Base-by-base conservation (phyloP, 257 asterid species). In the Lantana camara region DNA sequence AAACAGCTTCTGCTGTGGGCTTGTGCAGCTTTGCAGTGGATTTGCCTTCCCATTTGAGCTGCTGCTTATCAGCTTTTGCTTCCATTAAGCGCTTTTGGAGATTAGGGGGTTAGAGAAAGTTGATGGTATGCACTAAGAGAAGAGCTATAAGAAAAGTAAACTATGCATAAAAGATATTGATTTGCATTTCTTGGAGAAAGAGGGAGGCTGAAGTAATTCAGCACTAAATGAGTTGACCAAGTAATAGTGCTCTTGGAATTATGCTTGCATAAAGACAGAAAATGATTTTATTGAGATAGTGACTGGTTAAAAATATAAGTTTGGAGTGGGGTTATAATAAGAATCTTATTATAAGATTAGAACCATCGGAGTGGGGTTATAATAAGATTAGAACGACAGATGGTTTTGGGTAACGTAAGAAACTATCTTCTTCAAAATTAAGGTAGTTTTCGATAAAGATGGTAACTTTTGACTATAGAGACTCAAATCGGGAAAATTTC, bases 41-140 rank as follows among this genome's bases (percentile, higher is more conserved):
- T 71, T 78, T 85, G 73, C 95, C 95, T 73, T 79, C 79, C 97
- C 97, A 90, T 70, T 80, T 77, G 23, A 24, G 73, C n/a, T 27
- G 5, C 4, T 40, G 71, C 12, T 27, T 7, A 7, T 40, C 34
- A 20, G 53, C 55, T 60, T 70, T 69, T 4, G 63, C 48, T 45
- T 74, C 83, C 89, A 82, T 80, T 66, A 51, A 29, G 38, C 16
- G 34, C 27, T 53, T 9, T 35, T 21, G 17, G 57, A 44, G 50
- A n/a, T 44, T 41, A 1, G 21, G 22, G 5, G 15, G 15, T n/a
- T 0, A 2, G 23, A 13, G 38, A 27, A 17, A 34, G 0, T 63
- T 35, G 57, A 47, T 3, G 14, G 10, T n/a, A n/a, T n/a, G 32
- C 2, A 27, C 2, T 27, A 27, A 46, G 17, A 46, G 42, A 9